Conservation (phyloP, 805 yeast species). For the Clavispora vitiphila region DNA sequence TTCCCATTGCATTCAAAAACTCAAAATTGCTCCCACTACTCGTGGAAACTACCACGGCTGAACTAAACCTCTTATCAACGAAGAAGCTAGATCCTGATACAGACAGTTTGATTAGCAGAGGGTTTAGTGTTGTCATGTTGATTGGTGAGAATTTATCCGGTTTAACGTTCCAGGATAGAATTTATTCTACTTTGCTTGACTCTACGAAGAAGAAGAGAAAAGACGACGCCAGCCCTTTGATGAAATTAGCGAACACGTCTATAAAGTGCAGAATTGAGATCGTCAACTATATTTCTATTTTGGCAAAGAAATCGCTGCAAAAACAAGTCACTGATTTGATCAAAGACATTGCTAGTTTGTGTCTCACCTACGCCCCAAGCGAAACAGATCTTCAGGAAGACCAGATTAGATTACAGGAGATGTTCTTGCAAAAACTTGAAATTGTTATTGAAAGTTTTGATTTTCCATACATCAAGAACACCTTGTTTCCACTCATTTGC, state of each 20-base stretch:
- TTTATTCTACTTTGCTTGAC: slow-evolving; percentile 44
- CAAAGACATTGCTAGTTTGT: slow-evolving; percentile 39
- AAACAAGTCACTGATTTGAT: slow-evolving; percentile 47
- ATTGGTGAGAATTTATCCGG: slow-evolving; percentile 68
- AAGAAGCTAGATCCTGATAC: slow-evolving; percentile 20
- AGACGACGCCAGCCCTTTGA: slow-evolving; percentile 15
- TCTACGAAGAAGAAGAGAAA: slow-evolving; percentile 21
- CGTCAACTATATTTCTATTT: slow-evolving; percentile 41
- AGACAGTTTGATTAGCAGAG: slow-evolving; percentile 40
- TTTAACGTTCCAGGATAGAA: slow-evolving; percentile 68
- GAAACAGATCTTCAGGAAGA: slow-evolving; percentile 26
- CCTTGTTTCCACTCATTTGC: slow-evolving; percentile 68
- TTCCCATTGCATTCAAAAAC: slow-evolving; percentile 46
- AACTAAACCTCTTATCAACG: slow-evolving; percentile 19
- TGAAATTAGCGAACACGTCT: slow-evolving; percentile 27
- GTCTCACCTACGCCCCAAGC: slow-evolving; percentile 18
- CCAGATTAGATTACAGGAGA: slow-evolving; percentile 46
- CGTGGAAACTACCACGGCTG: slow-evolving; percentile 46
- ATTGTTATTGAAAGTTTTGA: slow-evolving; percentile 47
- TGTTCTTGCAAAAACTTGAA: slow-evolving; percentile 41
- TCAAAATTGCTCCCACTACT: slow-evolving; percentile 72
- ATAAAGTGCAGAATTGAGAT: slow-evolving; percentile 27
- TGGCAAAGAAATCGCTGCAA: slow-evolving; percentile 47
- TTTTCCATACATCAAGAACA: slow-evolving; percentile 66
- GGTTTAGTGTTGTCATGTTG: slow-evolving; percentile 51